Percentiles rank a stretch among this genome's conserved stretches.
Conservation (phyloP, 192 early-diverging fungal genomes). For the Kappamyces sp. region DNA sequence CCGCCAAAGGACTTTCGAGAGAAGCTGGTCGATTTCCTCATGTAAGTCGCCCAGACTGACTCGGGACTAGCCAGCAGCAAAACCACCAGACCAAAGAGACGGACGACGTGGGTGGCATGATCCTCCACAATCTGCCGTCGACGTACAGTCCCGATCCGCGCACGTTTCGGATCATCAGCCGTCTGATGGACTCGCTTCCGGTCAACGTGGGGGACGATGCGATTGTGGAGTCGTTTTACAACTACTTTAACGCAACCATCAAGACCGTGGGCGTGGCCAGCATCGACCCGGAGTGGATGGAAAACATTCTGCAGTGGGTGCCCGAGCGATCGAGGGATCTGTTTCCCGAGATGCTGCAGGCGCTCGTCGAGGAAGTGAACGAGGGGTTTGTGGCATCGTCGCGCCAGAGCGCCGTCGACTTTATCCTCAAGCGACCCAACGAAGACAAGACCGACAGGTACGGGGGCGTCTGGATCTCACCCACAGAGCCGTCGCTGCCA, state of each 20-base stretch:
- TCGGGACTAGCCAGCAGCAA: conserved; percentile 35
- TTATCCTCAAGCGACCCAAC: conserved; percentile 35
- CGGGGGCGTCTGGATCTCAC: background rate
- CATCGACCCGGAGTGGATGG: conserved; percentile 25
- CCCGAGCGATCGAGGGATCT: conserved; percentile 28
- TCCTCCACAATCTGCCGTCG: conserved; percentile 21
- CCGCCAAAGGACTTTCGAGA: conserved; percentile 33
- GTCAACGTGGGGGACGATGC: conserved; percentile 22
- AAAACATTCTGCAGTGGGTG: conserved; percentile 34
- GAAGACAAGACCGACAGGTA: conserved; percentile 14
- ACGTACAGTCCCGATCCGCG: conserved; percentile 15
- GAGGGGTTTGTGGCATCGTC: conserved; percentile 43
- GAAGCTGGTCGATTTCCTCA: conserved; percentile 46
- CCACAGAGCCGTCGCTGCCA: background rate
- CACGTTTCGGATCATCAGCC: background rate
- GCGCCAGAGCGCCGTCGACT: conserved; percentile 43
- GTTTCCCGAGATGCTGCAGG: conserved; percentile 24
- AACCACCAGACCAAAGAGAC: conserved; percentile 25
- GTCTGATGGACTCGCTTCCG: conserved; percentile 10
- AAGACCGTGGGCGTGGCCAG: conserved; percentile 35
- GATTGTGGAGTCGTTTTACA: conserved; percentile 40
- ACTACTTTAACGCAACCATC: conserved; percentile 46
- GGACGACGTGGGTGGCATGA: conserved; percentile 32
- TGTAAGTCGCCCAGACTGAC: conserved; percentile 18
- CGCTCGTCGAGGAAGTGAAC: conserved; percentile 40